Evolutionary conservation across 1,284 basidiomycete genomes (phyloP), one percentile per base, ranked within the genome.

Genomic region (Lignosus rhinocerotis): DNA sequence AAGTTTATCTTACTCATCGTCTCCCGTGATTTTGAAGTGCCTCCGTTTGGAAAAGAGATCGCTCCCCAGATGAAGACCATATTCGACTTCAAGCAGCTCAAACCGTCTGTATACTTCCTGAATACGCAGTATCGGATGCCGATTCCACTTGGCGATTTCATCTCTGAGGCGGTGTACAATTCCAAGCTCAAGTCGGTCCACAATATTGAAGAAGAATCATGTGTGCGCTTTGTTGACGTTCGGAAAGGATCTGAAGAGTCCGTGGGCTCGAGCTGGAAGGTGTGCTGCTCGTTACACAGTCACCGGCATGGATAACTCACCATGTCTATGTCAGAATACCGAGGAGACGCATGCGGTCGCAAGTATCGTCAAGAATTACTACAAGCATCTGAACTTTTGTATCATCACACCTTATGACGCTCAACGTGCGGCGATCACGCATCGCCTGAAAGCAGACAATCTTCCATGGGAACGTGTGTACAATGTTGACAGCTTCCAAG

Each of bases 321-420:
- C 30, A 10, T 17, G 6, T 14, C 6, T 44, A 25, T 19, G 3
- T n/a, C 39, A 84, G 81, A 83, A 83, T 59, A 33, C 19, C 2
- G 68, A 67, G 53, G 81, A 84, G 65, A 70, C 74, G 0, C 61
- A 72, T n/a, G 70, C 69, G 0, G 69, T 81, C 7, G 70, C 74
- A 0, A 65, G 76, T 43, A 70, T 81, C 11, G 74, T 79, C 6
- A 69, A 65, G 21, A 54, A 69, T 8, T 78, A 79, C 63, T 51
- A 33, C 39, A 30, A 51, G 16, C 0, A 16, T 30, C 30, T 32
- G 6, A 68, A 73, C 0, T 89, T 78, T 67, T 79, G 79, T 44
- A 80, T 90, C 51, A 85, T 90, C 48, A 90, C 86, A 6, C 87
- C 87, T 1, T 90, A 90, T 78, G 86, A 87, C 67, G 79, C 76